These are phyloP conservation scores for Yamadazyma dendronema DNA, from an alignment of 1,139 yeast species.

Conservation along the genomic window DNA sequence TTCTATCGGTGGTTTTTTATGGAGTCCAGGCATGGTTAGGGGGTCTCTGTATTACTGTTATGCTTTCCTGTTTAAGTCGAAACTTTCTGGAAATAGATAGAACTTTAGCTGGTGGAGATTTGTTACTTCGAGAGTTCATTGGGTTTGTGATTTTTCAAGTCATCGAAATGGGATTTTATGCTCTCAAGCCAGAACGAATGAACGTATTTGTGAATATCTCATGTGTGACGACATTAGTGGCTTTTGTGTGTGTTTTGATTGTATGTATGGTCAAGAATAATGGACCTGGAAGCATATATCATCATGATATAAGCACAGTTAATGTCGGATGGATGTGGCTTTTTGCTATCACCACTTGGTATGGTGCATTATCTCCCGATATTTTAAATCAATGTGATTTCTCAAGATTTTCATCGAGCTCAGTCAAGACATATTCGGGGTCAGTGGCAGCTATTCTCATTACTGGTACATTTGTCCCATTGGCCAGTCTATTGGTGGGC, in stretches of 20 bases:
- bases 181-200: slow-evolving; percentile 19
- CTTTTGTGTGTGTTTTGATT: slow-evolving; percentile 15
- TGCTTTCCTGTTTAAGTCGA: slow-evolving; percentile 16
- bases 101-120: slow-evolving; percentile 14
- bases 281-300: slow-evolving; percentile 13
- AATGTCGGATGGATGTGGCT: slow-evolving; percentile 22
- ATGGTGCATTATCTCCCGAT: slow-evolving; percentile 31
- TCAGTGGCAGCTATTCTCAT: slow-evolving; percentile 16
- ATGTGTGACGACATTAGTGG: slow-evolving; percentile 15
- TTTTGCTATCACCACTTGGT: slow-evolving; percentile 21
- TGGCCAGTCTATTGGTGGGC: slow-evolving; percentile 23
- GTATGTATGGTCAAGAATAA: slow-evolving; percentile 14
- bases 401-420: slow-evolving; percentile 34
- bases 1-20: slow-evolving; percentile 20
- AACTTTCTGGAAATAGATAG: slow-evolving; percentile 16
- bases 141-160: slow-evolving; percentile 21
- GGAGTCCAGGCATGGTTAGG: slow-evolving; percentile 23
- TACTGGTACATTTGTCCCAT: slow-evolving; percentile 22
- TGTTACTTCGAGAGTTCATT: slow-evolving; percentile 19
- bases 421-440: slow-evolving; percentile 15
- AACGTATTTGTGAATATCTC: slow-evolving; percentile 15
- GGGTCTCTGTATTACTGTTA: slow-evolving; percentile 16
- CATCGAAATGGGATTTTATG: slow-evolving; percentile 16
- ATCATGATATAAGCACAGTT: slow-evolving; percentile 2
- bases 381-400: slow-evolving; percentile 44